Evolutionary conservation across 768 basidiomycete genomes (phyloP).

Genomic region (Russula foetens): DNA sequence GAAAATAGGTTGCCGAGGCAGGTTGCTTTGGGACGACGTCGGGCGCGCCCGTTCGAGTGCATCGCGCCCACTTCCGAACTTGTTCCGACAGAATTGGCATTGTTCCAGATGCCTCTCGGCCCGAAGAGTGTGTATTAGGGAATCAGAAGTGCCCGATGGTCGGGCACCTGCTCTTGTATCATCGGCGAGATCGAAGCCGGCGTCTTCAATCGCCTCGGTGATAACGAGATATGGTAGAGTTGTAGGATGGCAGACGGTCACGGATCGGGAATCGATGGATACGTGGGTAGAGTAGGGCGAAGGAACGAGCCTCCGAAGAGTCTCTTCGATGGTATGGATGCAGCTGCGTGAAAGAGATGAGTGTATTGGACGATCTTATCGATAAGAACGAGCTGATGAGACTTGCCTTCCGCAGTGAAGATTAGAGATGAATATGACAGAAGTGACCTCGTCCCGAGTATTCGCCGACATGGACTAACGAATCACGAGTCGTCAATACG

Average conservation of each 20-base stretch:
- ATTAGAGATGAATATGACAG: slow-evolving; percentile 35
- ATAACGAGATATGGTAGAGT: slow-evolving; percentile 28
- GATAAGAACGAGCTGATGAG: too few relatives aligned
- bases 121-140: slow-evolving; percentile 7
- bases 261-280: slow-evolving; percentile 38
- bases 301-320: slow-evolving; percentile 33
- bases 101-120: slow-evolving; percentile 9
- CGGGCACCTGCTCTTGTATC: slow-evolving; percentile 14
- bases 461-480: background rate
- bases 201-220: slow-evolving; percentile 32
- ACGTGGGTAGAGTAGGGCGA: slow-evolving; percentile 34
- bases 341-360: slow-evolving; percentile 31
- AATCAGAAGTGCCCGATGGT: background rate
- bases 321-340: slow-evolving; percentile 37
- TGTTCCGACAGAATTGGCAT: slow-evolving; percentile 10
- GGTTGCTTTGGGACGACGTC: background rate
- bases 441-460: slow-evolving; percentile 21
- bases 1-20: background rate
- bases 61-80: background rate
- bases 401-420: slow-evolving; percentile 44
- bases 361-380: background rate
- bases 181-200: slow-evolving; percentile 40
- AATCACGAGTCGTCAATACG: too few relatives aligned
- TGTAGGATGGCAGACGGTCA: slow-evolving; percentile 34
- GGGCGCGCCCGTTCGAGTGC: background rate